These are phyloP conservation scores for Entoloma clypeatum DNA, from an alignment of 1,284 basidiomycete genomes.

Conservation along the genomic window DNA sequence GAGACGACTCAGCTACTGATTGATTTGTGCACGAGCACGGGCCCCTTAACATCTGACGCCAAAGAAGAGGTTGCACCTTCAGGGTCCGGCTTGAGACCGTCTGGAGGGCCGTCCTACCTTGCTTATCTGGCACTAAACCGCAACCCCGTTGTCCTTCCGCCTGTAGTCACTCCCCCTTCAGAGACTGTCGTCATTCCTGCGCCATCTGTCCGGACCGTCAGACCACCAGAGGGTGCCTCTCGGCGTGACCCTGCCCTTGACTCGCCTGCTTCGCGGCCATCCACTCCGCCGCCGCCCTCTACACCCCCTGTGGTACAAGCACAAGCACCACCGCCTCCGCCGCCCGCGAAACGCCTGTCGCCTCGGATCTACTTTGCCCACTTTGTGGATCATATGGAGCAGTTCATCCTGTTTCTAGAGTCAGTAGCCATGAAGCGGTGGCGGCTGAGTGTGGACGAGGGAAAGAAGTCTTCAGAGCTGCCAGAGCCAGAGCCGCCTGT, in stretches of 20 bases:
- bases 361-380: slow-evolving; percentile 90
- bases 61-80: slow-evolving; percentile 36
- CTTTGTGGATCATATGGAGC: slow-evolving; percentile 85
- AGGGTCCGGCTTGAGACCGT: slow-evolving; percentile 19
- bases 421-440: slow-evolving; percentile 79
- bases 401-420: slow-evolving; percentile 89
- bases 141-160: slow-evolving; percentile 38
- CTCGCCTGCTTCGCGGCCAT: slow-evolving; percentile 23
- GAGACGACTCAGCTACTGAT: slow-evolving; percentile 90
- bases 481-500: slow-evolving; percentile 20
- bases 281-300: slow-evolving; percentile 27
- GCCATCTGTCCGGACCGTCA: slow-evolving; percentile 47
- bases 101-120: slow-evolving; percentile 55
- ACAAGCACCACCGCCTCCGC: slow-evolving; percentile 25
- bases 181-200: slow-evolving; percentile 40
- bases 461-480: slow-evolving; percentile 5
- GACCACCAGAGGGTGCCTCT: slow-evolving; percentile 38
- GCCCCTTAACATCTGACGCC: slow-evolving; percentile 40
- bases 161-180: slow-evolving; percentile 31
- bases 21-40: slow-evolving; percentile 82
- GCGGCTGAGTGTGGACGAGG: slow-evolving; percentile 67
- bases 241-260: slow-evolving; percentile 37
- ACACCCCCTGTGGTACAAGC: slow-evolving; percentile 23
- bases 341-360: slow-evolving; percentile 59
- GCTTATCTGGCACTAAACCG: slow-evolving; percentile 77